phyloP scores from a whole-genome alignment of 2,329 filamentous ascomycete genomes.

The Graphilbum ipis-grandicollis region DNA sequence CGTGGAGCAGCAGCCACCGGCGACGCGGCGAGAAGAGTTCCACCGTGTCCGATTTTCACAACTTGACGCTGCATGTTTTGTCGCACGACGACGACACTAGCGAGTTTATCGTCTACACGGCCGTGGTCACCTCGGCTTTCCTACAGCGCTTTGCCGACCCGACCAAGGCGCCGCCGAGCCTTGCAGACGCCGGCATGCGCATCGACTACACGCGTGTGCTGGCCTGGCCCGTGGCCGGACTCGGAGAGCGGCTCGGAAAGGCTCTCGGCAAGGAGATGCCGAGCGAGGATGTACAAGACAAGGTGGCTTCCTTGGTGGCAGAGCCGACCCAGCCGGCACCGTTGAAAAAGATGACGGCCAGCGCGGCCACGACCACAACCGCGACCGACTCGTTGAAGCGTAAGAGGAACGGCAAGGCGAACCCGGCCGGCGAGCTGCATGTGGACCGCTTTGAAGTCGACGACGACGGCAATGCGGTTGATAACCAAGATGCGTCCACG shows the following conservation, averaged over 20 bases:
- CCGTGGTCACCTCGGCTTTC: constrained; percentile 28
- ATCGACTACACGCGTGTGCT: constrained; percentile 31
- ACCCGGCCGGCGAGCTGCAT: background rate
- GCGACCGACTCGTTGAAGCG: constrained; percentile 16
- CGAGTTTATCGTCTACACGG: constrained; percentile 36
- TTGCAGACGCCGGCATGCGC: constrained; percentile 17
- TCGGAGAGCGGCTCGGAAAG: constrained; percentile 35
- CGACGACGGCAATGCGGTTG: no score
- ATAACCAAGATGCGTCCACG: constrained; percentile 17
- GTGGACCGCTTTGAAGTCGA: constrained; percentile 17
- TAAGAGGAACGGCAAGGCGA: constrained; percentile 3
- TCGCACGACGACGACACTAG: constrained; percentile 29
- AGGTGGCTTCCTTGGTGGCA: no score
- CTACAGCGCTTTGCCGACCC: constrained; percentile 33
- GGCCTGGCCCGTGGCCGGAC: constrained; percentile 35
- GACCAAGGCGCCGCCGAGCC: constrained; percentile 15
- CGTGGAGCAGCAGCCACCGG: constrained; percentile 4
- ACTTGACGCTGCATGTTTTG: constrained; percentile 32
- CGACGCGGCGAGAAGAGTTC: background rate
- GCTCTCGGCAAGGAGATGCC: constrained; percentile 34
- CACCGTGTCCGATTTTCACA: constrained; percentile 18
- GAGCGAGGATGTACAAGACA: no score
- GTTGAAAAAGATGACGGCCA: background rate
- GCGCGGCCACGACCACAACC: background rate
- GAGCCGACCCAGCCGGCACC: no score